Evolutionary conservation across 2,329 filamentous ascomycete species (phyloP), one percentile per base, ranked within the genome.

Genomic region (Boeremia exigua): DNA sequence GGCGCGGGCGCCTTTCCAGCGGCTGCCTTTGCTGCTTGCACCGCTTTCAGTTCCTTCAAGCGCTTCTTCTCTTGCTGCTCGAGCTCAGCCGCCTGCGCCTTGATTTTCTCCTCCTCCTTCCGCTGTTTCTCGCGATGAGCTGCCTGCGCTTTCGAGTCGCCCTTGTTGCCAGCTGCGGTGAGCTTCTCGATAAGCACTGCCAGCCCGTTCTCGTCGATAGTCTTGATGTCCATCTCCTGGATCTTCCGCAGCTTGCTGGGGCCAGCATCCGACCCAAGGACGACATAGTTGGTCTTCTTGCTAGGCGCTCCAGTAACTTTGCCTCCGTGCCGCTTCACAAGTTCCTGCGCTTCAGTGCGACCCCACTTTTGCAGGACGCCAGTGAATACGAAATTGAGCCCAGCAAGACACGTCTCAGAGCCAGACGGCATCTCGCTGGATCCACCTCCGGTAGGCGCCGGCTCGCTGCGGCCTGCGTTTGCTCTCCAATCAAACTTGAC

Each of bases 171-270:
- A 69, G 92, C 90, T 1, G 91, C 89, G 34, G 95, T 94, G 48
- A 98, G 82, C 40, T 80, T 82, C 57, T 86, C 84, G 63, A 99
- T 96, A 39, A 99, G 83, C 56, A 90, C 88, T 64, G 96, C 96
- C 2, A 99, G 79, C 0, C 95, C 96, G 63, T 96, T 86, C 73
- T 99, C 96, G 66, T 97, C 89, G 69, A 99, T 97, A 0, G 93
- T 96, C 75, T 92, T 97, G 73, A 98, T 86, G 0, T 86, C 86
- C 66, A 90, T 80, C 17, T 91, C 84, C 53, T 85, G 82, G 64
- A 99, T 98, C 64, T 93, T 97, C 62, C 88, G 82, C 36, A 99
- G 81, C 74, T 99, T 99, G 76, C 89, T 96, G 1, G 95, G 95
- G 0, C 95, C 95, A 23, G 96, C 95, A 74, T 98, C 95, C 25